Evolutionary conservation across 2,329 filamentous ascomycete species (phyloP), one percentile per base, ranked within the genome.

Genomic region (Rutstroemia sp.): DNA sequence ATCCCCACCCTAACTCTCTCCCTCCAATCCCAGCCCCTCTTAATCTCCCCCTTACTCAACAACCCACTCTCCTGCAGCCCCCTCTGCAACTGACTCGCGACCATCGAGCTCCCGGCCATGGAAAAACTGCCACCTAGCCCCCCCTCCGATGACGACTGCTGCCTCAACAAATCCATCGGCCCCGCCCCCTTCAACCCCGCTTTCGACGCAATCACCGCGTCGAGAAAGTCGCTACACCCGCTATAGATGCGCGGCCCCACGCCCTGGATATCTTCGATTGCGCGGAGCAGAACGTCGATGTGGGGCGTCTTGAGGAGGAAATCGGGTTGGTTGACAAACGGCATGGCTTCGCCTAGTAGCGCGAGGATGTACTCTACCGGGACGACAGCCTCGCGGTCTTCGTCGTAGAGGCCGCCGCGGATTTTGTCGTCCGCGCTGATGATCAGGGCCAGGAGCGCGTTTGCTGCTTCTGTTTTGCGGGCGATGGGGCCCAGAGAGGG

Each of bases 371-470:
- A 92, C 65, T 97, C 92, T 60, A 95, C 88, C 64, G 89, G 89
- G 17, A 96, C 87, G 6, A 95, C 89, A 0, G 89, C 85, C 66
- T 92, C 88, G 12, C 88, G 82, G 17, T 82, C 80, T 23, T 85
- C 83, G 67, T 97, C 92, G 69, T 91, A 95, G 2, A 96, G 76
- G 1, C 92, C 92, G 55, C 92, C 92, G 57, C 89, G 88, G 64
- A 97, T 95, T 68, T 89, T 92, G 70, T 96, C 91, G 57, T 89
- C 87, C 2, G 92, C 87, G 68, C 88, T 94, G 54, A 86, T 82
- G 64, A 96, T 88, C 57, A 95, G 86, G n/a, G 89, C 87, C 45
- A 89, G 78, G 50, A 97, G 76, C 1, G 89, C 86, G 45, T 81
- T 78, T 0, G 87, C 88, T 5, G 92, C 84, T 62, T 87, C 82